A percentile compares a stretch with the other conserved stretches of the same genome.
phyloP scores from a whole-genome alignment of 345 rosid species.

The Cardiospermum halicacabum region DNA sequence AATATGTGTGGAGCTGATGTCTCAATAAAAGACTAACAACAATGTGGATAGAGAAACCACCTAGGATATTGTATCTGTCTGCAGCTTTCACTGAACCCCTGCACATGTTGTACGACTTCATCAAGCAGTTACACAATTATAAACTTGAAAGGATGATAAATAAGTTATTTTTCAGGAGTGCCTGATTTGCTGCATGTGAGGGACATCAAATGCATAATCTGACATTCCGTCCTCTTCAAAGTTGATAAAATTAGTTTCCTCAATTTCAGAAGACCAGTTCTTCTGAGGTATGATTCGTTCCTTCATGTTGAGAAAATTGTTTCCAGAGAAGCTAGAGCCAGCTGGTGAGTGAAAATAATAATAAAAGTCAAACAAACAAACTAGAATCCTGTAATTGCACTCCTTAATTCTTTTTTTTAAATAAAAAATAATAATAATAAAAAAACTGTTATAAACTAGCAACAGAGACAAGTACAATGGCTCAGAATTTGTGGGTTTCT shows the following conservation, averaged over 20 bases:
- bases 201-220: conserved; percentile 35
- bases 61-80: conserved; percentile 38
- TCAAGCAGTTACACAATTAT: conserved; percentile 13
- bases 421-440: too few species aligned
- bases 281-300: conserved; percentile 35
- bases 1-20: not conserved
- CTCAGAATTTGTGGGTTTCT: too few species aligned
- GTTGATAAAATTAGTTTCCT: conserved; percentile 25
- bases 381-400: conserved; percentile 7
- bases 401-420: conserved; percentile 17
- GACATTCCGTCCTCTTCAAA: conserved; percentile 28
- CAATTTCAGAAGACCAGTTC: conserved; percentile 27
- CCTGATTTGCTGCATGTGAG: conserved; percentile 43
- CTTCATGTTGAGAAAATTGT: conserved; percentile 27
- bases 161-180: conserved; percentile 17
- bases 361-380: conserved; percentile 6
- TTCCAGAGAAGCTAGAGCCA: conserved; percentile 26
- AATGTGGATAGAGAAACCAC: conserved; percentile 45
- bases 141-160: conserved; percentile 15
- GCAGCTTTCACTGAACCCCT: conserved; percentile 40
- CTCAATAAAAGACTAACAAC: not conserved
- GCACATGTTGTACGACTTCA: conserved; percentile 20
- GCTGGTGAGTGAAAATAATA: conserved; percentile 21
- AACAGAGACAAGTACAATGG: too few species aligned
- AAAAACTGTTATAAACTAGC: too few species aligned